These are phyloP conservation scores for Albatrellus sp. DNA, from an alignment of 1,284 basidiomycete genomes.

Conservation along the genomic window DNA sequence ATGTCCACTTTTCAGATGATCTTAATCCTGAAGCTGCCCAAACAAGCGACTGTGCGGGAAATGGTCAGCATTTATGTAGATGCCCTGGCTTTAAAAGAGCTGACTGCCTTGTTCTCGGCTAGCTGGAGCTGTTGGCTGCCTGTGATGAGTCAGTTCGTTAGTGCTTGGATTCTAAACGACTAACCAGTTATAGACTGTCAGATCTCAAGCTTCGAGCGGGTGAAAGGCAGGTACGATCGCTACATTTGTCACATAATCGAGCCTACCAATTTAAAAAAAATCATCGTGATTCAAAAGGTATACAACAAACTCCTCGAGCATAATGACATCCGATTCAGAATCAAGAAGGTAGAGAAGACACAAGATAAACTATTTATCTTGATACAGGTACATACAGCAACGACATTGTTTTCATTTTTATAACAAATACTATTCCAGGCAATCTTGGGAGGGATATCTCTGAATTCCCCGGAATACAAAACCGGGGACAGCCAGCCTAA, in stretches of 20 bases:
- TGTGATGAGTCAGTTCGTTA: slow-evolving; percentile 50
- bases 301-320: slow-evolving; percentile 58
- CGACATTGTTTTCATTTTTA: too few relatives aligned
- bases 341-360: slow-evolving; percentile 54
- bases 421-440: slow-evolving; percentile 30
- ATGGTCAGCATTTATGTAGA: slow-evolving; percentile 34
- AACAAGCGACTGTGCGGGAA: slow-evolving; percentile 41
- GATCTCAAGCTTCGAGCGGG: slow-evolving; percentile 55
- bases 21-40: slow-evolving; percentile 45
- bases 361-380: slow-evolving; percentile 63
- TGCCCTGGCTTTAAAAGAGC: background rate
- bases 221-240: slow-evolving; percentile 36
- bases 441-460: slow-evolving; percentile 59
- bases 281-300: slow-evolving; percentile 25
- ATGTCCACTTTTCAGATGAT: slow-evolving; percentile 39
- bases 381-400: slow-evolving; percentile 40
- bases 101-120: background rate
- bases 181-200: slow-evolving; percentile 34
- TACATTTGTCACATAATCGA: background rate
- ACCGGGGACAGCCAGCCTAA: slow-evolving; percentile 56
- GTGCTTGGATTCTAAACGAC: background rate
- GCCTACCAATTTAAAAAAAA: background rate
- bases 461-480: slow-evolving; percentile 56
- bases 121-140: slow-evolving; percentile 7
- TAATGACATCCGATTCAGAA: slow-evolving; percentile 58